Percentiles rank a stretch among this genome's conserved stretches.
These are phyloP conservation scores for Chlamydomonas schloesseri DNA, from an alignment of 139 green algal genomes.

Conservation along the genomic window DNA sequence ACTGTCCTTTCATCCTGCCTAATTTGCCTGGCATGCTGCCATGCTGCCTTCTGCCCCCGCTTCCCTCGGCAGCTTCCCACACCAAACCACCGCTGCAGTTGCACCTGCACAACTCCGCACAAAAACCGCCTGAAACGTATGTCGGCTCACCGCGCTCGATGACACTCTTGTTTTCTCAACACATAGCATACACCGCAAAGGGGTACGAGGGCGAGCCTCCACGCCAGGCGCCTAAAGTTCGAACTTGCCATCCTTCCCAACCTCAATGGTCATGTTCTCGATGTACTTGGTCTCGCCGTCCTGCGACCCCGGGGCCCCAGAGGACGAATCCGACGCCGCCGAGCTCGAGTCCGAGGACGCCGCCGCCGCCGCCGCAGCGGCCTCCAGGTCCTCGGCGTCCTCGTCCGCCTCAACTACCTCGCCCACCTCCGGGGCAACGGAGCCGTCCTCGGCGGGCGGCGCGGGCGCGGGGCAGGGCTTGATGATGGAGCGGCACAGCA, in stretches of 20 bases:
- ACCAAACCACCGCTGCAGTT: too few relatives aligned
- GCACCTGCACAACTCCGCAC: too few relatives aligned
- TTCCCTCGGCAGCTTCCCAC: too few relatives aligned
- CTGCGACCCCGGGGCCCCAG: background rate
- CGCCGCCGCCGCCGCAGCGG: background rate
- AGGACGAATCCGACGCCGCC: background rate
- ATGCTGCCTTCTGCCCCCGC: too few relatives aligned
- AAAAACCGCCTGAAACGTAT: too few relatives aligned
- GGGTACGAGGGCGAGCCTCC: too few relatives aligned
- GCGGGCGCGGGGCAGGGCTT: slow-evolving; percentile 21
- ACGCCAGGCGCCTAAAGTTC: background rate
- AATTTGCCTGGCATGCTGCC: too few relatives aligned
- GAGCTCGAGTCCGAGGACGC: background rate
- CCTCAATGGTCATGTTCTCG: background rate
- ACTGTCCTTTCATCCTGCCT: too few relatives aligned
- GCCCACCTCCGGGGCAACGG: background rate
- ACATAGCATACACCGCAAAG: too few relatives aligned
- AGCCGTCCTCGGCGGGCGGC: background rate
- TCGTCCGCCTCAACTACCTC: background rate
- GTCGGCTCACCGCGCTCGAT: too few relatives aligned
- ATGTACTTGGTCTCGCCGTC: background rate
- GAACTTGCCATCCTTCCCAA: background rate
- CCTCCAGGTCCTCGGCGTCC: background rate
- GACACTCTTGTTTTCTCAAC: too few relatives aligned
- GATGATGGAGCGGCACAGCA: slow-evolving; percentile 50